Conservation (phyloP, 495 filamentous ascomycete genomes). For the Thermochaetoides thermophila region DNA sequence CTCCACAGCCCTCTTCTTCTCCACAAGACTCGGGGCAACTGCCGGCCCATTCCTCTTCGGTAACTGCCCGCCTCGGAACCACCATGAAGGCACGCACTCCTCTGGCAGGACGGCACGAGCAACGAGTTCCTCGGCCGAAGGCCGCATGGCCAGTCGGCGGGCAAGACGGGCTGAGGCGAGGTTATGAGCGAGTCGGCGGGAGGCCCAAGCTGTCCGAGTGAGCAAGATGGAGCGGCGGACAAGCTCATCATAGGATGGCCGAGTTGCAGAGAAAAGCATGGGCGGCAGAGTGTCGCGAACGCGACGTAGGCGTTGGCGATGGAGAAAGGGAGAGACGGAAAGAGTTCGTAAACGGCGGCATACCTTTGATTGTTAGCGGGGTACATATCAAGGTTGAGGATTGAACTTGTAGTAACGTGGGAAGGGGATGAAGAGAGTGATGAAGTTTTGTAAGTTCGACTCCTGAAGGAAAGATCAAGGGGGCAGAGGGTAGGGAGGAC, state of each 20-base stretch:
- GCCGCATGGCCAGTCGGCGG: conserved; percentile 27
- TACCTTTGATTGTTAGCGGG: conserved; percentile 24
- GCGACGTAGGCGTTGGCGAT: conserved; percentile 37
- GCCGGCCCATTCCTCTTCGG: not conserved
- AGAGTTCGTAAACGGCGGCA: conserved; percentile 40
- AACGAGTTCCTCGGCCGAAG: conserved; percentile 28
- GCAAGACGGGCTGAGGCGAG: conserved; percentile 36
- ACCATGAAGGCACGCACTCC: conserved; percentile 25
- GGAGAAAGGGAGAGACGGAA: conserved; percentile 39
- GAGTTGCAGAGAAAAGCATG: conserved; percentile 31
- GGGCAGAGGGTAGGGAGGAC: no score
- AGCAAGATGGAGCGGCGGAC: conserved; percentile 42
- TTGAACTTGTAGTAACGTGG: no score
- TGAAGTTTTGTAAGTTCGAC: no score
- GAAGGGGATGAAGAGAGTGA: no score
- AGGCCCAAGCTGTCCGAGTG: conserved; percentile 38
- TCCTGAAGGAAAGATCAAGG: no score
- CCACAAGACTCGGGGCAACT: conserved; percentile 19
- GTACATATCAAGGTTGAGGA: not conserved
- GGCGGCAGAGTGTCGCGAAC: conserved; percentile 32
- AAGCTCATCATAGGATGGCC: conserved; percentile 38
- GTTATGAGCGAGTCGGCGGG: conserved; percentile 35
- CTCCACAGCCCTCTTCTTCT: conserved; percentile 34
- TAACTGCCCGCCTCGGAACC: not conserved
- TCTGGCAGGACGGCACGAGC: conserved; percentile 30